phyloP scores from a whole-genome alignment of 768 basidiomycete genomes.

The Nidularia sp. region DNA sequence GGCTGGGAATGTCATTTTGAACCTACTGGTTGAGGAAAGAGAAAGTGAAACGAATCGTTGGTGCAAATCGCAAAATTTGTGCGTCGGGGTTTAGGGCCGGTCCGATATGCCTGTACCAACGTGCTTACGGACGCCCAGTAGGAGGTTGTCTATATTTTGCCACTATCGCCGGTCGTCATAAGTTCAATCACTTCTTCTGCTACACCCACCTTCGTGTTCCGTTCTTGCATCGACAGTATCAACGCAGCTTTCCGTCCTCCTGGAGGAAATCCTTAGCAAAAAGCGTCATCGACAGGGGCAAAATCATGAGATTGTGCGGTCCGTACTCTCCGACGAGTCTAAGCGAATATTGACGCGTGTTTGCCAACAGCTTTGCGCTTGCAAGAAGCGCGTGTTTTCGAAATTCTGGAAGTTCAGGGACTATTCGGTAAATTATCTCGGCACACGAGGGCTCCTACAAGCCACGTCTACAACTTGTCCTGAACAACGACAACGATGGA shows the following conservation, averaged over 20 bases:
- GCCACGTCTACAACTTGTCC: neutral
- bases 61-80: slow-evolving; percentile 1
- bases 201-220: too few relatives aligned
- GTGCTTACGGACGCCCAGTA: neutral
- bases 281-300: too few relatives aligned
- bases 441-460: neutral
- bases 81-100: slow-evolving; percentile 12
- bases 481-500: slow-evolving; percentile 12
- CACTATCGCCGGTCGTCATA: too few relatives aligned
- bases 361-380: slow-evolving; percentile 11
- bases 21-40: neutral
- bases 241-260: too few relatives aligned
- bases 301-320: too few relatives aligned
- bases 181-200: too few relatives aligned
- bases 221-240: too few relatives aligned
- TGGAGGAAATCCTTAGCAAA: too few relatives aligned
- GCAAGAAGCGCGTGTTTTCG: neutral
- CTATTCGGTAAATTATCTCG: neutral
- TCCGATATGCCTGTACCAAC: neutral
- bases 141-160: too few relatives aligned
- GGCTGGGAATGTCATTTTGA: too few relatives aligned
- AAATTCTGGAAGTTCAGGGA: neutral
- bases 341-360: slow-evolving; percentile 8
- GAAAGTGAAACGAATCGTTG: neutral
- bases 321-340: too few relatives aligned